phyloP scores from a whole-genome alignment of 495 filamentous ascomycete species.

The Penicillium daleae region DNA sequence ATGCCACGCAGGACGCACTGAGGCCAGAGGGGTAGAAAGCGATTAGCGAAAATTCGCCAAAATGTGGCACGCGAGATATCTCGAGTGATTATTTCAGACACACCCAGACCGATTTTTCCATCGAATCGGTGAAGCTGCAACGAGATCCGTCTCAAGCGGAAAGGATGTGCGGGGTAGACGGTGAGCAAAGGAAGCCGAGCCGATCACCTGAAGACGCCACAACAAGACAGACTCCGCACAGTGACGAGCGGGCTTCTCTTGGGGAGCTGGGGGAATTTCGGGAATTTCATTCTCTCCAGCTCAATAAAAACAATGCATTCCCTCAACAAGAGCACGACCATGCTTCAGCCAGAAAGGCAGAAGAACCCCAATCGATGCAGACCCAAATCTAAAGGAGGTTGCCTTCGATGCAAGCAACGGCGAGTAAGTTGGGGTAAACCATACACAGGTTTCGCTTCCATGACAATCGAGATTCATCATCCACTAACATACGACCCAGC shows the following conservation, averaged over 20 bases:
- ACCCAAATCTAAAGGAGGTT: slow-evolving; percentile 33
- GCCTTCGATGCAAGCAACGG: slow-evolving; percentile 32
- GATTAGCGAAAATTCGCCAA: not conserved
- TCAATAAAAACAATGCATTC: not conserved
- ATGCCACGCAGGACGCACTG: slow-evolving; percentile 6
- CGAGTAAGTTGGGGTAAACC: slow-evolving; percentile 30
- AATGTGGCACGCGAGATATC: not conserved
- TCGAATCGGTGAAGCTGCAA: not conserved
- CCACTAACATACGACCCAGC: slow-evolving; percentile 19
- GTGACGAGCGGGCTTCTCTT: not conserved
- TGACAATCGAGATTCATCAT: not conserved
- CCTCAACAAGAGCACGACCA: not conserved
- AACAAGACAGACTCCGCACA: slow-evolving; percentile 1
- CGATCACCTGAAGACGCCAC: slow-evolving; percentile 9
- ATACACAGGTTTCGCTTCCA: slow-evolving; percentile 8
- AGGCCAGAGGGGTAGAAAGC: not conserved
- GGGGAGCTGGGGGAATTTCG: not conserved
- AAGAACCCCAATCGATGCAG: slow-evolving; percentile 33
- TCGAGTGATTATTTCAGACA: not conserved
- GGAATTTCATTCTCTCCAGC: slow-evolving; percentile 1
- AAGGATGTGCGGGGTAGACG: slow-evolving; percentile 12
- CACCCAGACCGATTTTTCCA: not conserved
- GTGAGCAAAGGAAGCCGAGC: slow-evolving; percentile 11
- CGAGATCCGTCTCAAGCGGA: slow-evolving; percentile 4
- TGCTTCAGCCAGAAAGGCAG: slow-evolving; percentile 22